Base-by-base conservation (phyloP, 176 grass and related monocot genomes). In the Rhynchospora breviuscula region DNA sequence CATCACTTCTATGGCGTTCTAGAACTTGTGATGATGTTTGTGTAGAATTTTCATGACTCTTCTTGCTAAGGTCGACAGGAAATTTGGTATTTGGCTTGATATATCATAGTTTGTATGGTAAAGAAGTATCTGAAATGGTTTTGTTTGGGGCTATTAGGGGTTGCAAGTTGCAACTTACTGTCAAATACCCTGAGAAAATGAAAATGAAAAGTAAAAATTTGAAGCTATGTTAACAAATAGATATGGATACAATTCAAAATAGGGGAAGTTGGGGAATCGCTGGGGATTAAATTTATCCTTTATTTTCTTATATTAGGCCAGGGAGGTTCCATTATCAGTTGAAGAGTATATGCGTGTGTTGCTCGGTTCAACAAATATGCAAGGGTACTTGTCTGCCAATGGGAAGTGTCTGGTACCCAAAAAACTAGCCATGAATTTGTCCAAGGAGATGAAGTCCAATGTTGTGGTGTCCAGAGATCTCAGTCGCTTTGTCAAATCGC, bases 321-420 rank as follows among this genome's bases (percentile, higher is more conserved):
- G 66, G 11, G 77, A 85, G 70, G 65, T 54, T 21, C 31, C 92
- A 11, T 33, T 61, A 62, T 33, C 23, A 67, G 83, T 67, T 33
- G 48, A 64, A 19, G 71, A 86, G 51, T 64, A 84, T 10, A 87
- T 94, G 88, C 79, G 69, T 62, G 25, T 77, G 67, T 79, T 97
- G 76, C 88, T 94, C n/a, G 54, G 1, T n/a, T 56, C 69, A 49
- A 62, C 79, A 58, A 46, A 52, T 48, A 59, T 92, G 80, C 94
- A 94, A 48, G 85, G 89, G 68, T 84, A 85, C 43, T 81, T 97
- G 49, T 88, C 84, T 7, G 87, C 78, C 7, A 85, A 89, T 79
- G 92, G 85, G 70, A 89, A 35, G 85, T 92, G 94, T 79, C 58
- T 92, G 83, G 88, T 92, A 79, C 88, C 92, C 33, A 90, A 43